A percentile compares a stretch with the other conserved stretches of the same genome.
phyloP scores from a whole-genome alignment of 106 monocot species.

The Platanthera guangdongensis region DNA sequence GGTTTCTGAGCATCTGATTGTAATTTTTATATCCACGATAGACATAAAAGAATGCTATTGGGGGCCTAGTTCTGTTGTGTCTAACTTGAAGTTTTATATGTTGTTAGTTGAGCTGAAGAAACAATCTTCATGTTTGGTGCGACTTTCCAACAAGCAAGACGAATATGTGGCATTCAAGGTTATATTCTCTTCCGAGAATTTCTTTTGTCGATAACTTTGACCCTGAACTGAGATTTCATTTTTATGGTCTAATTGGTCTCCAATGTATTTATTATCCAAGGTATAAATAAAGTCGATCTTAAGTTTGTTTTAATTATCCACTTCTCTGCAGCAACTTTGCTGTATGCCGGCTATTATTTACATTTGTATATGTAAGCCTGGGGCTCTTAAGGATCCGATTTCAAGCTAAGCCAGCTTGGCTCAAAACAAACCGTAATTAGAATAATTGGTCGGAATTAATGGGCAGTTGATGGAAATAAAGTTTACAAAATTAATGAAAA shows the following conservation, averaged over 20 bases:
- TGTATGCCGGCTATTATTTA: background rate
- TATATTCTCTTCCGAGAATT: background rate
- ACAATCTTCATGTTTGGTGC: conserved; percentile 62
- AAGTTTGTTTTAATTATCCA: background rate
- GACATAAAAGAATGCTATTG: background rate
- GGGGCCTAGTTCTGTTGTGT: background rate
- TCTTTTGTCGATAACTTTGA: background rate
- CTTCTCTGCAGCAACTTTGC: background rate
- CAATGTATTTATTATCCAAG: background rate
- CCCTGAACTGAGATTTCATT: background rate
- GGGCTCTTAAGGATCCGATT: too few species aligned
- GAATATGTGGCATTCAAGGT: conserved; percentile 92
- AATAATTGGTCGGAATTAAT: too few species aligned
- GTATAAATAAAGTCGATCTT: background rate
- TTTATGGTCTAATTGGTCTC: background rate
- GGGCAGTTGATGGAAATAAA: too few species aligned
- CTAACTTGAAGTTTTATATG: conserved; percentile 1
- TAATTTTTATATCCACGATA: background rate
- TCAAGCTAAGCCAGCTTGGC: too few species aligned
- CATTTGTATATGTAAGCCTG: background rate
- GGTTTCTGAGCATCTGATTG: background rate
- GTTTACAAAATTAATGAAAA: too few species aligned
- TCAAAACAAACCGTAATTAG: too few species aligned
- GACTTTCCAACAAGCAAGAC: conserved; percentile 52
- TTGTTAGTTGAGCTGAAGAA: conserved; percentile 82